Evolutionary conservation across 2,329 filamentous ascomycete species (phyloP).

Genomic region (Didymella pomorum): DNA sequence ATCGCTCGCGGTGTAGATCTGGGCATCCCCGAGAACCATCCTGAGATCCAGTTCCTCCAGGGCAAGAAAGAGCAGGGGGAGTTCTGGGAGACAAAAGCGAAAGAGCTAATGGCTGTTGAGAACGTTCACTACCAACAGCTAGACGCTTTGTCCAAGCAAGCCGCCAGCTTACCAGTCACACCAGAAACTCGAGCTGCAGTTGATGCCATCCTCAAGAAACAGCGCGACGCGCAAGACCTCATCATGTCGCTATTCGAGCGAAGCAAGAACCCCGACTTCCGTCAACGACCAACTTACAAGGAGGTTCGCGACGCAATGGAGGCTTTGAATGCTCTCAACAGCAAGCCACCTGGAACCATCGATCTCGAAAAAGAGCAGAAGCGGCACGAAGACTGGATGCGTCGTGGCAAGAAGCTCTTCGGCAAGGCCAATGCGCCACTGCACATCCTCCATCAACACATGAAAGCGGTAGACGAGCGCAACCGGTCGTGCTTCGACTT

Average conservation of each 20-base stretch:
- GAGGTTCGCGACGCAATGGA: conserved; percentile 93
- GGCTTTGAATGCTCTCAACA: conserved; percentile 85
- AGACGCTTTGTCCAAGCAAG: conserved; percentile 87
- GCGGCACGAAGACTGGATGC: conserved; percentile 98
- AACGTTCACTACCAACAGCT: conserved; percentile 93
- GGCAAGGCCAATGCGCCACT: conserved; percentile 97
- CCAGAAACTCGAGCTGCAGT: conserved; percentile 80
- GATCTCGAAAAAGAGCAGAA: conserved; percentile 95
- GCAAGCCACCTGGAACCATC: conserved; percentile 87
- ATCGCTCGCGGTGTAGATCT: conserved; percentile 80
- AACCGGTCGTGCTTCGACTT: conserved; percentile 93
- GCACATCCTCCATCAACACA: conserved; percentile 92
- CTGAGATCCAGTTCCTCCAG: conserved; percentile 77
- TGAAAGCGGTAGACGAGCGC: conserved; percentile 89
- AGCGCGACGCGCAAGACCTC: conserved; percentile 89
- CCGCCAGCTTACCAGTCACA: conserved; percentile 79
- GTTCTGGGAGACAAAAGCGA: conserved; percentile 91
- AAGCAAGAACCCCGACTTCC: conserved; percentile 76
- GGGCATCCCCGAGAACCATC: conserved; percentile 80
- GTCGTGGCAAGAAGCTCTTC: conserved; percentile 95
- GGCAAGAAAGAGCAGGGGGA: conserved; percentile 80
- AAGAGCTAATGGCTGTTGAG: conserved; percentile 91
- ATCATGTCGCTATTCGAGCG: conserved; percentile 83
- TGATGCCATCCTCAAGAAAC: conserved; percentile 92
- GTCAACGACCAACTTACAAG: conserved; percentile 82